These are phyloP conservation scores for Canna indica DNA, from an alignment of 176 grass and related monocot species.

Conservation along the genomic window DNA sequence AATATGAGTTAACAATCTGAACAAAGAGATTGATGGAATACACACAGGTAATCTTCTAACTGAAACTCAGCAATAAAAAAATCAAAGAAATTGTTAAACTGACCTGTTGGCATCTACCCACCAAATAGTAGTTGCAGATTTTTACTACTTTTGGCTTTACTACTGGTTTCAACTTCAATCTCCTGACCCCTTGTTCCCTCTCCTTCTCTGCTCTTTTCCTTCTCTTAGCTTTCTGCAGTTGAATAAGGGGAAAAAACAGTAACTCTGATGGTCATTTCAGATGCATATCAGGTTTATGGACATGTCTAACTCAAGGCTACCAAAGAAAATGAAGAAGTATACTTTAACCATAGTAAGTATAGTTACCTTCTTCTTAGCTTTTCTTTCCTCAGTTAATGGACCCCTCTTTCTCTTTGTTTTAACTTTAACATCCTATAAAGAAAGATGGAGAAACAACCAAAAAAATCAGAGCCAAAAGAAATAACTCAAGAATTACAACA, in stretches of 20 bases:
- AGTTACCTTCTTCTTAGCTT: slow-evolving; percentile 63
- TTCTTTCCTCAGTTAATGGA: slow-evolving; percentile 49
- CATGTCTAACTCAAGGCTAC: neutral
- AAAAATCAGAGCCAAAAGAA: slow-evolving; percentile 20
- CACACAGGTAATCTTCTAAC: neutral
- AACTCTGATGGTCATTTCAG: slow-evolving; percentile 13
- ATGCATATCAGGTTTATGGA: slow-evolving; percentile 8
- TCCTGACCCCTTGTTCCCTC: slow-evolving; percentile 65
- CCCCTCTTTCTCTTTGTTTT: slow-evolving; percentile 48
- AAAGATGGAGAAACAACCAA: slow-evolving; percentile 12
- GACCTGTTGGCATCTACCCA: slow-evolving; percentile 79
- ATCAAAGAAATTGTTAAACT: slow-evolving; percentile 1
- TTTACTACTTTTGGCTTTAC: slow-evolving; percentile 57
- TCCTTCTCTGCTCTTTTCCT: slow-evolving; percentile 62
- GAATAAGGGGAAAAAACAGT: slow-evolving; percentile 27
- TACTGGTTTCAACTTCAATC: slow-evolving; percentile 54
- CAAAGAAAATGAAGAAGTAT: neutral
- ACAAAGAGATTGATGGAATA: neutral
- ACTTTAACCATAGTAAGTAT: neutral
- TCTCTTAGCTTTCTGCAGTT: slow-evolving; percentile 65
- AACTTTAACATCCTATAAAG: slow-evolving; percentile 38
- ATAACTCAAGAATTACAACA: neutral
- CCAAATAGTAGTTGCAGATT: slow-evolving; percentile 62
- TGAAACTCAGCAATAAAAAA: neutral
- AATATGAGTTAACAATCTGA: neutral